A percentile compares a stretch with the other conserved stretches of the same genome.
Evolutionary conservation across 495 filamentous ascomycete genomes (phyloP).

Genomic region (Astrocystis sublimbata): DNA sequence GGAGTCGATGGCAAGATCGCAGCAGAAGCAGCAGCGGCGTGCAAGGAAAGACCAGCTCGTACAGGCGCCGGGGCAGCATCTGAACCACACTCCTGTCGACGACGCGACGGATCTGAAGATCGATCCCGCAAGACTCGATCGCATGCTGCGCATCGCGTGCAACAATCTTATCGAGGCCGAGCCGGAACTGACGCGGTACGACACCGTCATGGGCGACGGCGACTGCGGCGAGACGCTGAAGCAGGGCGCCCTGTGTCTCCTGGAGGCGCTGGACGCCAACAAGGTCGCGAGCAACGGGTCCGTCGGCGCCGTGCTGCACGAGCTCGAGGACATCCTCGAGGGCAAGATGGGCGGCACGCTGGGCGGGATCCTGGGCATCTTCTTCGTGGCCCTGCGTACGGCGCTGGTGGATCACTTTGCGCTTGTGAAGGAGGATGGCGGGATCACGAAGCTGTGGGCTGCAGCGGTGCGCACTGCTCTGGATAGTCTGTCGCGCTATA

Average conservation of each 20-base stretch:
- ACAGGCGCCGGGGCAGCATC: slow-evolving; percentile 36
- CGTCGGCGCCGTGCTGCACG: slow-evolving; percentile 52
- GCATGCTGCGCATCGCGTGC: slow-evolving; percentile 54
- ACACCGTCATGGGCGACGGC: slow-evolving; percentile 65
- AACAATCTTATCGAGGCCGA: slow-evolving; percentile 53
- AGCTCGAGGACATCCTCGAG: slow-evolving; percentile 58
- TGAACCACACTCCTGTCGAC: slow-evolving; percentile 35
- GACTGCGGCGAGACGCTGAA: slow-evolving; percentile 64
- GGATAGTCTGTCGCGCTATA: slow-evolving; percentile 49
- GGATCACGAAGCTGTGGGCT: slow-evolving; percentile 39
- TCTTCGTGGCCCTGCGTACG: slow-evolving; percentile 57
- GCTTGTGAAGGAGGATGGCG: slow-evolving; percentile 31
- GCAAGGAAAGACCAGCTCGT: slow-evolving; percentile 45
- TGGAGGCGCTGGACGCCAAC: slow-evolving; percentile 41
- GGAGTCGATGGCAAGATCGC: slow-evolving; percentile 46
- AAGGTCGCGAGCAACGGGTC: slow-evolving; percentile 44
- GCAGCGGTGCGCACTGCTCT: slow-evolving; percentile 39
- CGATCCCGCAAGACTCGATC: slow-evolving; percentile 47
- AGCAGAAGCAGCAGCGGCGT: slow-evolving; percentile 38
- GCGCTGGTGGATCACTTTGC: slow-evolving; percentile 44
- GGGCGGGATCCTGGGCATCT: slow-evolving; percentile 61
- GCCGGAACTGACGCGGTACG: slow-evolving; percentile 61
- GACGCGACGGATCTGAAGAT: slow-evolving; percentile 42
- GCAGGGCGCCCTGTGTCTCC: slow-evolving; percentile 43
- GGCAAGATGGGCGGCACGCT: slow-evolving; percentile 61